Conservation (phyloP, 1,284 basidiomycete genomes). For the Trametes polyzona region DNA sequence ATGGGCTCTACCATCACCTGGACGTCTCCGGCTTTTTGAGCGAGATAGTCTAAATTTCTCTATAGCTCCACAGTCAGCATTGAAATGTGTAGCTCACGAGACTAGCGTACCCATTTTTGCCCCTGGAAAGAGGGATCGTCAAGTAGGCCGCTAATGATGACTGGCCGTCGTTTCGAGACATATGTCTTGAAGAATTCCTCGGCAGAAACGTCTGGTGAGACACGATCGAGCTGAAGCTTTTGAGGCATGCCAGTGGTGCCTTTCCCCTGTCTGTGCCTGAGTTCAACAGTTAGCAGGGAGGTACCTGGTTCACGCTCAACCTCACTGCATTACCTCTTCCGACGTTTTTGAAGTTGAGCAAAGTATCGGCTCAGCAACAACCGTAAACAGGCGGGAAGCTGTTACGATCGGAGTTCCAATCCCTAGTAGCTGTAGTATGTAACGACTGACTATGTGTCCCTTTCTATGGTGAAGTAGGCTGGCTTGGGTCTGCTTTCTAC, state of each 20-base stretch:
- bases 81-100: too few species aligned
- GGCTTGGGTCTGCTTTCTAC: too few species aligned
- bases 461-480: too few species aligned
- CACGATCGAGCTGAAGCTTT: constrained; percentile 19
- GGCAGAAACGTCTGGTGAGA: constrained; percentile 19
- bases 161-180: constrained; percentile 33
- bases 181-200: constrained; percentile 32
- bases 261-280: neutral
- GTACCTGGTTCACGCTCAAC: too few species aligned
- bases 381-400: too few species aligned
- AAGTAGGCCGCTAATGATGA: constrained; percentile 32
- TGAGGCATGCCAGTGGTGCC: neutral
- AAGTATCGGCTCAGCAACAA: too few species aligned
- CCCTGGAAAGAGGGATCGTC: constrained; percentile 35
- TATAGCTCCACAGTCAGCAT: constrained; percentile 1
- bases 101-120: constrained; percentile 31
- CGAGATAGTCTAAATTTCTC: constrained; percentile 33
- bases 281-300: neutral
- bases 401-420: too few species aligned
- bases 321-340: too few species aligned
- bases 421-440: too few species aligned
- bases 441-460: too few species aligned
- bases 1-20: constrained; percentile 38
- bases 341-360: too few species aligned
- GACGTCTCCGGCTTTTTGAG: constrained; percentile 31